These are phyloP conservation scores for Debaryomyces hansenii DNA, from an alignment of 805 yeast genomes.

Conservation along the genomic window DNA sequence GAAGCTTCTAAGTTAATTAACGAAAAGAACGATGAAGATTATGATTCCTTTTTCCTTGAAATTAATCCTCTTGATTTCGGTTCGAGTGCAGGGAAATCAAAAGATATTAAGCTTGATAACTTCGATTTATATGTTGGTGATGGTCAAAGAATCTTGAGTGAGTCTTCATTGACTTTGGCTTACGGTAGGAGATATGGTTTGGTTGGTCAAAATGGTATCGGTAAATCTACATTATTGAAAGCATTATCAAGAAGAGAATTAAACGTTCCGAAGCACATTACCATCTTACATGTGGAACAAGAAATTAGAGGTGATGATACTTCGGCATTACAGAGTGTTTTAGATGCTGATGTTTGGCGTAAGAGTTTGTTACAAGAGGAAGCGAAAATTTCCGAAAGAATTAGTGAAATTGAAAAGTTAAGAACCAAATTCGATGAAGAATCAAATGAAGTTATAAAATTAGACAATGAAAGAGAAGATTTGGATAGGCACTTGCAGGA, in stretches of 20 bases:
- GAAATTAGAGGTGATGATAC: conserved; percentile 94
- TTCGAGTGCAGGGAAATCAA: conserved; percentile 84
- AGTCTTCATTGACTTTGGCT: conserved; percentile 81
- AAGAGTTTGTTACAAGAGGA: conserved; percentile 83
- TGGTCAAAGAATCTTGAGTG: conserved; percentile 88
- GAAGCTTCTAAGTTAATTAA: conserved; percentile 90
- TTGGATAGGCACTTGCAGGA: conserved; percentile 75
- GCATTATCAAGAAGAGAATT: conserved; percentile 94
- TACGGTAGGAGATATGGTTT: conserved; percentile 95
- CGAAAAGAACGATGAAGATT: conserved; percentile 66
- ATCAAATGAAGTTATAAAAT: conserved; percentile 67
- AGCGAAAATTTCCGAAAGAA: conserved; percentile 66
- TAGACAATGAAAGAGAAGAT: conserved; percentile 90
- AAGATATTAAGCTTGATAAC: conserved; percentile 89
- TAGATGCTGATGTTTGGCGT: conserved; percentile 99
- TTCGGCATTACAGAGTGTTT: conserved; percentile 87
- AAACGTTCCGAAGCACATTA: conserved; percentile 90
- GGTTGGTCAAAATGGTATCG: conserved; percentile 99
- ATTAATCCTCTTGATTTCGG: conserved; percentile 94
- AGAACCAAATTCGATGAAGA: conserved; percentile 73
- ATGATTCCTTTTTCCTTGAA: conserved; percentile 91
- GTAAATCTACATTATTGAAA: conserved; percentile 90
- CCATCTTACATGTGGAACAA: conserved; percentile 96
- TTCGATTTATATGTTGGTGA: conserved; percentile 95
- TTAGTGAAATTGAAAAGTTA: conserved; percentile 70